Evolutionary conservation across 2,329 filamentous ascomycete genomes (phyloP).

Genomic region (Zopfia rhizophila): DNA sequence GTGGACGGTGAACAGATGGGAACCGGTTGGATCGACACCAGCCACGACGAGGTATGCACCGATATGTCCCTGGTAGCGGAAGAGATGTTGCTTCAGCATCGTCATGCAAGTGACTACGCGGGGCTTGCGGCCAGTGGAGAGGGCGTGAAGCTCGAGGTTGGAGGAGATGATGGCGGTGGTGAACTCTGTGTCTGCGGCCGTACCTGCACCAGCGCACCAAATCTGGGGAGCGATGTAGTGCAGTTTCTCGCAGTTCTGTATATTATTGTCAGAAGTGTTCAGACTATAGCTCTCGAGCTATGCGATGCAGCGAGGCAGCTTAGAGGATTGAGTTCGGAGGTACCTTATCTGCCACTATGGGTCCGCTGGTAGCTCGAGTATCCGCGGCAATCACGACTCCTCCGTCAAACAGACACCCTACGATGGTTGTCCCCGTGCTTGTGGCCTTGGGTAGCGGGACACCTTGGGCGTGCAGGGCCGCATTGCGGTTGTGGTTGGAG

Average conservation of each 20-base stretch:
- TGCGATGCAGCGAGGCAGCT: conserved; percentile 3
- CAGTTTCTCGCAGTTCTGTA: conserved; percentile 96
- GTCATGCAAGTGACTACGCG: conserved; percentile 99
- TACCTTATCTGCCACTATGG: conserved; percentile 98
- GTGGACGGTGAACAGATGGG: conserved; percentile 97
- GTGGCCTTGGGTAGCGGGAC: conserved; percentile 97
- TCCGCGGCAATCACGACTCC: conserved; percentile 99
- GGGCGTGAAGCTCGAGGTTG: conserved; percentile 95
- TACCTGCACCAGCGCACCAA: conserved; percentile 98
- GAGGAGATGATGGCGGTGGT: conserved; percentile 98
- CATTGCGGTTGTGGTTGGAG: conserved; percentile 99
- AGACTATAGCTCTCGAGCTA: conserved; percentile 1
- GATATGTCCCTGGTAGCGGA: conserved; percentile 97
- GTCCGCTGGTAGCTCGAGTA: conserved; percentile 94
- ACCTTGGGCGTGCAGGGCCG: conserved; percentile 91
- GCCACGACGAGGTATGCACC: conserved; percentile 98
- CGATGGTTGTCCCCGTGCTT: conserved; percentile 98
- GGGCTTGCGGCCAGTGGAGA: conserved; percentile 95
- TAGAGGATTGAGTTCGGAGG: conserved; percentile 18
- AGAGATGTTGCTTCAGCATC: conserved; percentile 98
- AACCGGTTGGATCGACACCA: conserved; percentile 93
- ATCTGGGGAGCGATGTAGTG: conserved; percentile 99
- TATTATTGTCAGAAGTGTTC: conserved; percentile 17
- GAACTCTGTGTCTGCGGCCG: conserved; percentile 98
- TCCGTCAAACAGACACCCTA: conserved; percentile 95